Base-by-base conservation (phyloP, 108 stramenopile species). In the Pseudonitzschia multistriata region DNA sequence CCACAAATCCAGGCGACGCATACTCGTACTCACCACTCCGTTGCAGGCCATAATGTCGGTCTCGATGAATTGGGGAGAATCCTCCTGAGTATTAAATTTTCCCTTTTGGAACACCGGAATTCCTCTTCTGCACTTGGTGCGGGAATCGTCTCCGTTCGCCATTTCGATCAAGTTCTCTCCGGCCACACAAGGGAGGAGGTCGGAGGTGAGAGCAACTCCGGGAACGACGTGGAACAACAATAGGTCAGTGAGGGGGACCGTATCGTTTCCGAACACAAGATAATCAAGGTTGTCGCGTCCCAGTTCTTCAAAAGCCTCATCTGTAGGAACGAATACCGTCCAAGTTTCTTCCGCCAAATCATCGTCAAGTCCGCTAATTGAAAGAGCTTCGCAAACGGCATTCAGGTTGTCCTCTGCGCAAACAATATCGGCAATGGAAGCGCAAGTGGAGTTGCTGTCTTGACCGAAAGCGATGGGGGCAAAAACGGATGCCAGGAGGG, bases 251-350 rank as follows among this genome's bases (percentile, higher is more conserved):
- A 64, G 34, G 3, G 57, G 31, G 31, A 59, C 57, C 3, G 57
- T 59, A 25, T 64, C 57, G 22, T 24, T 37, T 30, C 28, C 34
- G 22, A 45, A 6, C 4, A 45, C 63, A 6, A 64, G 13, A 22
- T 10, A 40, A 25, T 64, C 63, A 7, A 64, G 34, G 39, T 64
- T 45, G 37, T 47, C 40, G 6, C 63, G 37, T 40, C 42, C 42
- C 5, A 64, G n/a, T 13, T 49, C 55, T n/a, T 54, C 79, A 52
- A 85, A 85, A 1, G 84, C 84, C 0, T 66, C 77, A 67, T 82
- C 70, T 15, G 77, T 83, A 6, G 85, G 85, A 10, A 80, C 85
- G 53, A 76, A 76, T 0, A 76, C 22, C 21, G 74, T 76, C 31
- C 39, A 67, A 1, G 33, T 53, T 4, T 48, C 52, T 49, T 62